Evolutionary conservation across 2,329 filamentous ascomycete genomes (phyloP).

Genomic region (Fusarium kyushuense): DNA sequence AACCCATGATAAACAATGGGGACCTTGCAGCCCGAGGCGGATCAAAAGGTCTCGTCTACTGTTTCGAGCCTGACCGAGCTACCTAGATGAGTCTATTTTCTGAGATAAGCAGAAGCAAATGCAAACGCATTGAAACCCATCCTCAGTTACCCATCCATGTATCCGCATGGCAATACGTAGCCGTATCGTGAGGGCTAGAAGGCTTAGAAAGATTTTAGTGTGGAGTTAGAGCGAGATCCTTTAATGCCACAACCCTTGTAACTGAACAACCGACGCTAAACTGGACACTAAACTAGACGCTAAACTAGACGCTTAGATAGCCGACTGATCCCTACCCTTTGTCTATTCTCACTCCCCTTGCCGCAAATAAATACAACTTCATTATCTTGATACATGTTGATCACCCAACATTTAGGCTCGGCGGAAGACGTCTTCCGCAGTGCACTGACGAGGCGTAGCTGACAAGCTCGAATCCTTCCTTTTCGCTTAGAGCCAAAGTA

Average conservation of each 20-base stretch:
- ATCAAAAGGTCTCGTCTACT: not conserved
- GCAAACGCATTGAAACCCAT: not conserved
- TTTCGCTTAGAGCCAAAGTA: not conserved
- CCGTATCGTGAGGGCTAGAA: not conserved
- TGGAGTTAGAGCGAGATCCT: slow-evolving; percentile 10
- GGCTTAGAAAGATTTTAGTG: not conserved
- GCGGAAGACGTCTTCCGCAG: slow-evolving; percentile 4
- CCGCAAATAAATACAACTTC: not conserved
- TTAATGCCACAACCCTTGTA: slow-evolving; percentile 1
- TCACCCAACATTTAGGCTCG: not conserved
- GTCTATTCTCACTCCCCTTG: slow-evolving; percentile 1
- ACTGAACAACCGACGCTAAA: not conserved
- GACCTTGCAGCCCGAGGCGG: not conserved
- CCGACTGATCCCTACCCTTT: slow-evolving; percentile 3
- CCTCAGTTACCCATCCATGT: not conserved
- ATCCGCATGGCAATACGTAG: not conserved
- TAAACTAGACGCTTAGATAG: not conserved
- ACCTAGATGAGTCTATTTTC: slow-evolving; percentile 3
- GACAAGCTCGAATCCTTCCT: not conserved
- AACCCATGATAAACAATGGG: not conserved
- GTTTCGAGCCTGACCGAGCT: not conserved
- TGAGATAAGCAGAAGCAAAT: slow-evolving; percentile 15
- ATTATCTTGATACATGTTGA: not conserved
- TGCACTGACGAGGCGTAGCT: not conserved
- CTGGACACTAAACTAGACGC: too few relatives aligned